Evolutionary conservation across 768 basidiomycete species (phyloP).

Genomic region (Suillus americanus): DNA sequence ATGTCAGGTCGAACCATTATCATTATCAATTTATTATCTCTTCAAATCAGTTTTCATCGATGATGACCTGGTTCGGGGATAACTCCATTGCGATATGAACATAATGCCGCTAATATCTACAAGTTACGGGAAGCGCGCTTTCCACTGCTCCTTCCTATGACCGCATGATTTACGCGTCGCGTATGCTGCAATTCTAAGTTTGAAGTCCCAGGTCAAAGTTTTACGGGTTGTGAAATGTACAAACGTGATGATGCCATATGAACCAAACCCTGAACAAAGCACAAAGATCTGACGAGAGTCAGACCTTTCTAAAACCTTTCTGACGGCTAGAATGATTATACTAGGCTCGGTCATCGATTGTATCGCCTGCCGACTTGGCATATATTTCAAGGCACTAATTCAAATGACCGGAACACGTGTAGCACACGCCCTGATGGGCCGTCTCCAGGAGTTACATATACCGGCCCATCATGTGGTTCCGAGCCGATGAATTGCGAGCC

Average conservation of each 20-base stretch:
- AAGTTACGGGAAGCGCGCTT: not conserved
- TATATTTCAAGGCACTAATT: constrained; percentile 2
- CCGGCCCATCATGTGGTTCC: not conserved
- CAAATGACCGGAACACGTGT: constrained; percentile 8
- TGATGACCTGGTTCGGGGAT: not conserved
- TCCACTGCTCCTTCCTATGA: not conserved
- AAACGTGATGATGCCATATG: not conserved
- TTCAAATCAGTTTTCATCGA: constrained; percentile 3
- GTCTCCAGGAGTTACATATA: constrained; percentile 1
- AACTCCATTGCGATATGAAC: not conserved
- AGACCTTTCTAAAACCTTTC: not conserved
- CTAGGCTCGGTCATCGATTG: constrained; percentile 2
- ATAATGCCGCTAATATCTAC: not conserved
- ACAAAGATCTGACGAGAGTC: not conserved
- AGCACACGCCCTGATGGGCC: constrained; percentile 1
- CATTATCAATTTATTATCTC: not conserved
- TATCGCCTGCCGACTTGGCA: not conserved
- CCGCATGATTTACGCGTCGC: not conserved
- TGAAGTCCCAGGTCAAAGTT: not conserved
- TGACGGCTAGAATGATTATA: not conserved
- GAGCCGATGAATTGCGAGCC: not conserved
- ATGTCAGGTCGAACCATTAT: not conserved
- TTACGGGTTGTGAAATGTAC: not conserved
- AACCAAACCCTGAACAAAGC: not conserved
- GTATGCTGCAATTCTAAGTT: not conserved